phyloP scores from a whole-genome alignment of 257 asterid species.

The Nicotiana paniculata region DNA sequence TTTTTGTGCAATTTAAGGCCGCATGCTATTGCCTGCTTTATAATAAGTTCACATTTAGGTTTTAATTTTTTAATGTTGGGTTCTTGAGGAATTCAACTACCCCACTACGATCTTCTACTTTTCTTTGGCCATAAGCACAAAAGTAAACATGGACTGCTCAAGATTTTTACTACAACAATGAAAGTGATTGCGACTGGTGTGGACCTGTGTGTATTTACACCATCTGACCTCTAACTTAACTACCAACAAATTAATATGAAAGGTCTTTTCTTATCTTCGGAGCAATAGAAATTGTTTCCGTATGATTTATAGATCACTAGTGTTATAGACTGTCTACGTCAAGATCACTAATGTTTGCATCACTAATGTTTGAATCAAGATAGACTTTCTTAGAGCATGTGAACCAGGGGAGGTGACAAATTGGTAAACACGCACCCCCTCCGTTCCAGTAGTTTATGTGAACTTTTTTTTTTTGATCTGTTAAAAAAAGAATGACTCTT shows the following conservation, averaged over 20 bases:
- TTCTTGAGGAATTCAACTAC: constrained; percentile 11
- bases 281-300: no score
- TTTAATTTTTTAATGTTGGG: constrained; percentile 18
- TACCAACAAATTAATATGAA: not conserved
- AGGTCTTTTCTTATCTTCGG: not conserved
- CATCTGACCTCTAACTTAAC: not conserved
- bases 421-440: no score
- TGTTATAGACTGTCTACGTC: no score
- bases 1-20: constrained; percentile 5
- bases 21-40: not conserved
- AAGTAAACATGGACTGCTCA: not conserved
- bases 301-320: no score
- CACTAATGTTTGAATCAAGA: no score
- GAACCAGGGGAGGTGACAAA: no score
- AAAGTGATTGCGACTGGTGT: not conserved
- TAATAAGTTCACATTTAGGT: not conserved
- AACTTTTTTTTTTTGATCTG: no score
- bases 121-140: not conserved
- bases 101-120: not conserved
- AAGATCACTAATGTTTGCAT: no score
- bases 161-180: not conserved
- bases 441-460: no score
- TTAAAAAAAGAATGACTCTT: no score
- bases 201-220: not conserved
- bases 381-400: no score